Evolutionary conservation across 371 early-diverging fungal species (phyloP), one percentile per base, ranked within the genome.

Genomic region (Blakeslea trispora): DNA sequence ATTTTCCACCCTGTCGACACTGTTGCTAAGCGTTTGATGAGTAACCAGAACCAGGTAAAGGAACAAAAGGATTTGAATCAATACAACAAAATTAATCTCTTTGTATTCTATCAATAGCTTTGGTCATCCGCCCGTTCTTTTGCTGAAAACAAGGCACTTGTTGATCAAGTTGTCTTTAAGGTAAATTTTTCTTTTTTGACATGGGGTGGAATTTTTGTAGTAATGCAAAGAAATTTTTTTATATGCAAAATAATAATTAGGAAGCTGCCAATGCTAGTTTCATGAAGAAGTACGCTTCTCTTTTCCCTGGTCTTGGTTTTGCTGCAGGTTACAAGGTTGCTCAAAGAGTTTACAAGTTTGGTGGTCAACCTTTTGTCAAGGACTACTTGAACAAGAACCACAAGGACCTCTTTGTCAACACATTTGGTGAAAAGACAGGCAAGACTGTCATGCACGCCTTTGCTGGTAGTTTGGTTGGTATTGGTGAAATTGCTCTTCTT

Each of bases 1-100:
- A 84, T 90, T 52, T 98, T 98, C 89, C 98, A 98, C 76, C 98
- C 98, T 43, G 92, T 98, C 45, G 98, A 98, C 81, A 98, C 98
- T 1, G 90, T 98, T 21, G 96, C 98, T 54, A 98, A 98, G 85
- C 89, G 98, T 53, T 87, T 98, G 65, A 98, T 98, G 98, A 93
- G 87, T 79, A 92, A 92, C 81, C 89, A 91, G 59, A 76, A 75
- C 56, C 86, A 87, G 74, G 93, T 91, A 78, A 41, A 9, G 11
- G 43, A 21, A 45, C 22, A 44, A 22, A 13, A n/a, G 11, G 6
- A 40, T 40, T 11, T n/a, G n/a, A n/a, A n/a, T n/a, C n/a, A n/a
- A n/a, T n/a, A n/a, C n/a, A n/a, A n/a, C n/a, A n/a, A n/a, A n/a
- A n/a, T n/a, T n/a, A n/a, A n/a, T n/a, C n/a, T n/a, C n/a, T n/a